A percentile compares a stretch with the other conserved stretches of the same genome.
Conservation (phyloP, 768 basidiomycete genomes). For the Cystoderma amianthinum region DNA sequence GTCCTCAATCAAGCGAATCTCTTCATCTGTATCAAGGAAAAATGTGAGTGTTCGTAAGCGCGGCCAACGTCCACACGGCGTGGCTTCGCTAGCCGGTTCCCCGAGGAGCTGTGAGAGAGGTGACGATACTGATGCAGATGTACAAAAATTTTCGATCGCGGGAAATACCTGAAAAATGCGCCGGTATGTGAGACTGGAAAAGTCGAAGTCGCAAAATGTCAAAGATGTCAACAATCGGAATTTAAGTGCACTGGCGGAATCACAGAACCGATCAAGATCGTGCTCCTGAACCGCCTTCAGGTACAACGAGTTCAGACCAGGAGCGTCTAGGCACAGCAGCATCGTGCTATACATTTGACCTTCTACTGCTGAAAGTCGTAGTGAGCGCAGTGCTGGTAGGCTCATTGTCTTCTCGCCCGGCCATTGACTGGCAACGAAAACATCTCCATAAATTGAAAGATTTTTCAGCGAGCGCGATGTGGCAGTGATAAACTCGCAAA, state of each 20-base stretch:
- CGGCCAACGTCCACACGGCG: slow-evolving; percentile 20
- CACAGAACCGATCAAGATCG: slow-evolving; percentile 32
- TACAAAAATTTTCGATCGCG: slow-evolving; percentile 22
- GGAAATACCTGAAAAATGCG: slow-evolving; percentile 24
- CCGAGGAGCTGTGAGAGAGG: slow-evolving; percentile 19
- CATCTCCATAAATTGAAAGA: slow-evolving; percentile 38
- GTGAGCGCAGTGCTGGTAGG: slow-evolving; percentile 27
- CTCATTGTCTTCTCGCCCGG: slow-evolving; percentile 15
- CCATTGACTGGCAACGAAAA: slow-evolving; percentile 22
- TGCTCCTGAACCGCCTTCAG: slow-evolving; percentile 33
- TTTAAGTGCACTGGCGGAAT: slow-evolving; percentile 10
- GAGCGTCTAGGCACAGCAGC: slow-evolving; percentile 30
- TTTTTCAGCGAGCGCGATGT: slow-evolving; percentile 23
- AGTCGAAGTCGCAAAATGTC: slow-evolving; percentile 33
- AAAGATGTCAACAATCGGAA: slow-evolving; percentile 29
- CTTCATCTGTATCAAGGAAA: slow-evolving; percentile 18
- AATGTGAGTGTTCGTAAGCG: slow-evolving; percentile 22
- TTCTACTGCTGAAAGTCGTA: slow-evolving; percentile 32
- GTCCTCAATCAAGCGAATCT: slow-evolving; percentile 12
- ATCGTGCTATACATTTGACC: slow-evolving; percentile 30
- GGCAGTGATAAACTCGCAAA: slow-evolving; percentile 28
- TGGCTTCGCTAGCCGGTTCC: slow-evolving; percentile 2
- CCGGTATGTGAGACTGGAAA: slow-evolving; percentile 21
- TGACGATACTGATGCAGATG: slow-evolving; percentile 15
- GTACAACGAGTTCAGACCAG: slow-evolving; percentile 28